These are phyloP conservation scores for Verticillium klebahnii DNA, from an alignment of 2,329 filamentous ascomycete genomes.

Conservation along the genomic window DNA sequence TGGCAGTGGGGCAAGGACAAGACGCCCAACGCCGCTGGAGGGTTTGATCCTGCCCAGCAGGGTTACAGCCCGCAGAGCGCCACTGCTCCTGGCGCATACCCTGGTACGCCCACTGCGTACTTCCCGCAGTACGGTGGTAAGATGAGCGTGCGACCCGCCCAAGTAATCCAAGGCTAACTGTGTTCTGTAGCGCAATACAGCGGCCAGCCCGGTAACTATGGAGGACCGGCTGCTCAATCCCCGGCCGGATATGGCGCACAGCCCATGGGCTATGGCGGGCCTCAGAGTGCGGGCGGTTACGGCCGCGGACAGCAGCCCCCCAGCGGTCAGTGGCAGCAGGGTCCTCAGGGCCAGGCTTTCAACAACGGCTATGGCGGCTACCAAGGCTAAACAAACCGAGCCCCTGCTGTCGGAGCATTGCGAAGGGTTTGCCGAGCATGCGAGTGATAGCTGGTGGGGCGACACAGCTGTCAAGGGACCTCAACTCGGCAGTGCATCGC, in stretches of 20 bases:
- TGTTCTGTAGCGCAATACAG: slow-evolving; percentile 44
- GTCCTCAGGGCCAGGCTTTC: slow-evolving; percentile 49
- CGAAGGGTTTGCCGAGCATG: background rate
- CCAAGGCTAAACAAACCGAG: slow-evolving; percentile 42
- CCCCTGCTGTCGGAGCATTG: background rate
- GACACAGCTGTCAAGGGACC: background rate
- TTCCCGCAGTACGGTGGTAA: slow-evolving; percentile 91
- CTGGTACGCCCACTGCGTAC: slow-evolving; percentile 73
- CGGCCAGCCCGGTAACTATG: slow-evolving; percentile 65
- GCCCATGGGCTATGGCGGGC: slow-evolving; percentile 67
- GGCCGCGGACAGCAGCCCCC: slow-evolving; percentile 67
- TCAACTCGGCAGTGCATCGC: background rate
- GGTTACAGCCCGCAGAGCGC: slow-evolving; percentile 69
- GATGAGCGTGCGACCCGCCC: slow-evolving; percentile 19
- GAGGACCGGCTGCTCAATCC: slow-evolving; percentile 56
- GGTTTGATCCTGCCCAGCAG: slow-evolving; percentile 75
- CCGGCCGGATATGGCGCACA: slow-evolving; percentile 60
- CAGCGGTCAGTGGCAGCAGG: slow-evolving; percentile 50
- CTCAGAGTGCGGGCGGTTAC: slow-evolving; percentile 76
- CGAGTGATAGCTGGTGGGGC: background rate
- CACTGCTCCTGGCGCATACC: slow-evolving; percentile 66
- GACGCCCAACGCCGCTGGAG: slow-evolving; percentile 65
- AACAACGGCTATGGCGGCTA: slow-evolving; percentile 60
- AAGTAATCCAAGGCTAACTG: slow-evolving; percentile 18
- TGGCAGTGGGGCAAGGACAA: slow-evolving; percentile 97